phyloP scores from a whole-genome alignment of 75 land plant genomes.

The Adiantum capillusveneris region DNA sequence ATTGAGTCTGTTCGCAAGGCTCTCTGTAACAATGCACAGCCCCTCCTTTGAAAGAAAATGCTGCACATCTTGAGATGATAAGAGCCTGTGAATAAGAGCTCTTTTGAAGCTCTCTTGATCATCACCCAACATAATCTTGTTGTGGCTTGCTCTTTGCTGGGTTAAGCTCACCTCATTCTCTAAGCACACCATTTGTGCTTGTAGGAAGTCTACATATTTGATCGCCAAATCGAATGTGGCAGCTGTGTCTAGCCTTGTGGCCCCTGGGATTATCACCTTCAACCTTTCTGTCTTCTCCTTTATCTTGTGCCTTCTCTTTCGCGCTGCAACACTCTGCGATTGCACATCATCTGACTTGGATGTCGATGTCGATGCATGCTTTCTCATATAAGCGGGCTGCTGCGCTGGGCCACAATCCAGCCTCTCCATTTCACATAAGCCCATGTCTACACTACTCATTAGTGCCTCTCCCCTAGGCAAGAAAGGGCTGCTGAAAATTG shows the following conservation, averaged over 20 bases:
- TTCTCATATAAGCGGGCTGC: too few species aligned
- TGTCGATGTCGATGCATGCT: too few species aligned
- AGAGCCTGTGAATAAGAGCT: not conserved
- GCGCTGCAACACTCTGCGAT: slow-evolving; percentile 65
- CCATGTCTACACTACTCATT: not conserved
- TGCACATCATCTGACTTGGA: slow-evolving; percentile 19
- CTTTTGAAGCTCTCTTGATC: not conserved
- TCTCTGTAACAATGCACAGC: not conserved
- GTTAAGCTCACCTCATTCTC: slow-evolving; percentile 11
- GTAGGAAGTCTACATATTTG: slow-evolving; percentile 65
- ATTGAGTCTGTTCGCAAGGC: too few species aligned
- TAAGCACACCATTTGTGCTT: slow-evolving; percentile 52
- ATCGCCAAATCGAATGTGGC: slow-evolving; percentile 64
- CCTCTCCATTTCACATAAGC: not conserved
- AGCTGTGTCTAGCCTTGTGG: slow-evolving; percentile 71
- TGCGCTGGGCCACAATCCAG: too few species aligned
- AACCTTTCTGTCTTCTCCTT: slow-evolving; percentile 61
- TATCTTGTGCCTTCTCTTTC: slow-evolving; percentile 68
- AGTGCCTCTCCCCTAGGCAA: too few species aligned
- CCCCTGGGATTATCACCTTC: slow-evolving; percentile 66
- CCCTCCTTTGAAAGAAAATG: slow-evolving; percentile 5
- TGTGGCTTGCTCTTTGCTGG: not conserved
- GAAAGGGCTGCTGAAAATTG: too few species aligned
- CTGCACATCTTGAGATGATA: slow-evolving; percentile 2
- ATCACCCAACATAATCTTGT: not conserved